phyloP scores from a whole-genome alignment of 768 basidiomycete genomes.

The Tephrocybe sp. region DNA sequence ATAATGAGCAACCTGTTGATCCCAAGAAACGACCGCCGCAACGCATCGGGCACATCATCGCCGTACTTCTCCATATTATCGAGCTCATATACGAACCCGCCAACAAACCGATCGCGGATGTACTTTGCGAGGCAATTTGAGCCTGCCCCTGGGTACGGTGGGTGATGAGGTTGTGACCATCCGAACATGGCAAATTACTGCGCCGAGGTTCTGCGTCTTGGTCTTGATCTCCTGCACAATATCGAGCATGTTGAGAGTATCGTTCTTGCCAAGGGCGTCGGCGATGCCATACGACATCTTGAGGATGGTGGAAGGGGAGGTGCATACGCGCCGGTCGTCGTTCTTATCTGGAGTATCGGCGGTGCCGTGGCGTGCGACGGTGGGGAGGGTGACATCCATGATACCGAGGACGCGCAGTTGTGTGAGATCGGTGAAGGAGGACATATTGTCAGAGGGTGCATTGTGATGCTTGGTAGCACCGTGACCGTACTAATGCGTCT shows the following conservation, averaged over 20 bases:
- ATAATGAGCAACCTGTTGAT: slow-evolving; percentile 77
- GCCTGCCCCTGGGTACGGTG: slow-evolving; percentile 42
- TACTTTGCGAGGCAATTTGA: slow-evolving; percentile 79
- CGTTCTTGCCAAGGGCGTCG: slow-evolving; percentile 80
- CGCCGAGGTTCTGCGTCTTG: slow-evolving; percentile 71
- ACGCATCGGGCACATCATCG: no score
- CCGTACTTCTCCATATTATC: no score
- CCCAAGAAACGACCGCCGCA: slow-evolving; percentile 84
- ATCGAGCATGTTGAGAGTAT: slow-evolving; percentile 87
- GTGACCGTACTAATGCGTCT: slow-evolving; percentile 8
- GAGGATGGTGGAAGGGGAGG: slow-evolving; percentile 85
- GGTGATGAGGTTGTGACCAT: slow-evolving; percentile 50
- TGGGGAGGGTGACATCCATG: slow-evolving; percentile 92
- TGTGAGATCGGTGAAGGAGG: slow-evolving; percentile 85
- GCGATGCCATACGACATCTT: slow-evolving; percentile 96
- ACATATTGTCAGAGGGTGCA: slow-evolving; percentile 32
- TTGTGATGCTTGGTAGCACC: slow-evolving; percentile 23
- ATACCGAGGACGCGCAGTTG: slow-evolving; percentile 90
- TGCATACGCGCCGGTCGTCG: slow-evolving; percentile 89
- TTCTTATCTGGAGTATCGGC: slow-evolving; percentile 78
- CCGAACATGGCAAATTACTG: slow-evolving; percentile 98
- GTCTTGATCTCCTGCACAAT: slow-evolving; percentile 77
- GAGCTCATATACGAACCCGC: no score
- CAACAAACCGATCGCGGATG: slow-evolving; percentile 84
- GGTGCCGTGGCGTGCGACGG: slow-evolving; percentile 41